Evolutionary conservation across 306 rosid genomes (phyloP), one percentile per base, ranked within the genome.

Genomic region (Vigna unguiculata): DNA sequence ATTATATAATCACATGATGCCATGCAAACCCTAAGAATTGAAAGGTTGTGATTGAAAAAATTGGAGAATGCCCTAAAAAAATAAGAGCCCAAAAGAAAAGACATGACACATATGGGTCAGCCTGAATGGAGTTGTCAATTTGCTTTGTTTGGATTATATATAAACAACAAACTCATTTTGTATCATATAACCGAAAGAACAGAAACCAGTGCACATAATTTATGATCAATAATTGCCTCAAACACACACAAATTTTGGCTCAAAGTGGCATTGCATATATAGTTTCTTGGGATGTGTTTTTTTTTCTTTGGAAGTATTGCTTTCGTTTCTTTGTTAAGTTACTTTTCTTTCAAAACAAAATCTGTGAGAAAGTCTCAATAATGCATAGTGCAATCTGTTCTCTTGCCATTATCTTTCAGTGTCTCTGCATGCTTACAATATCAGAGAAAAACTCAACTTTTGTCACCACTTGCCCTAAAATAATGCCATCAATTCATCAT

Each of bases 201-300:
- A 72, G 75, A 73, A 71, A 70, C 64, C 71, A 74, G 72, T 75
- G 81, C 40, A 60, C 54, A 72, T 58, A 81, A 78, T 82, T 80
- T 73, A 85, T 72, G 78, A 52, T 72, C 87, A 81, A 88, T 83
- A 74, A 80, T 80, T 67, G 67, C 30, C 57, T 67, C 59, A 69
- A 80, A 81, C 45, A 71, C 4, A 64, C 62, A 55, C 36, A 63
- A 58, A 65, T 69, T 65, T 25, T 60, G 73, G 80, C 76, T 72
- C 68, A 70, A 87, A 52, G 77, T 45, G 54, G 75, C 61, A 62
- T 24, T 55, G 62, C 16, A 24, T 4, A 20, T 22, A 20, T 17
- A 14, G 57, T 51, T 17, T 51, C 9, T 51, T 51, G 21, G 22
- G 17, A 51, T 51, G 57, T 51, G 21, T 51, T 47, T 17, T 48